phyloP scores from a whole-genome alignment of 768 basidiomycete species.

The Russula brevipes region DNA sequence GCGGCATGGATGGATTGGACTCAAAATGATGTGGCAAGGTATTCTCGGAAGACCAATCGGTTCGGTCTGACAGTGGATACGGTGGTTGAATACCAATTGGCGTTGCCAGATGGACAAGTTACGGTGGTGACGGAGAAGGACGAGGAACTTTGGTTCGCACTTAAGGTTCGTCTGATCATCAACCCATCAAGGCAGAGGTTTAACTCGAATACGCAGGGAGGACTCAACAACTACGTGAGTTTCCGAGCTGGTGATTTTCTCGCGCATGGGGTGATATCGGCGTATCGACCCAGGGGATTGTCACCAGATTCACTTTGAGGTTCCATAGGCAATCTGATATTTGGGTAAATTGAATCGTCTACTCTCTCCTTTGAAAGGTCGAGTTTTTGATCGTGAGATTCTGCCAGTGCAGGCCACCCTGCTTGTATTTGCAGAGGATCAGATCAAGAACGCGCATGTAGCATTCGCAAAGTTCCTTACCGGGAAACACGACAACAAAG shows the following conservation, averaged over 20 bases:
- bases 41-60: constrained; percentile 34
- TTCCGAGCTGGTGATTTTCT: neutral
- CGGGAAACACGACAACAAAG: constrained; percentile 4
- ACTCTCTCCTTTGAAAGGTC: too few species aligned
- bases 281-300: constrained; percentile 16
- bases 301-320: constrained; percentile 17
- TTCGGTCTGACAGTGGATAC: constrained; percentile 36
- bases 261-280: too few species aligned
- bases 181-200: neutral
- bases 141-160: constrained; percentile 21
- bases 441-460: neutral
- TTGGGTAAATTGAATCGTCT: neutral
- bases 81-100: constrained; percentile 29
- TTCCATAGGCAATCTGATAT: constrained; percentile 10
- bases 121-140: constrained; percentile 8
- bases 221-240: constrained; percentile 19
- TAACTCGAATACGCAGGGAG: neutral
- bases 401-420: constrained; percentile 4
- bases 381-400: too few species aligned
- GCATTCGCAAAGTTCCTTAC: neutral
- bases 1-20: neutral
- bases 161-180: neutral
- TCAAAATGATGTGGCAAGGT: constrained; percentile 26
- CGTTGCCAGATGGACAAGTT: constrained; percentile 30
- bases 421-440: constrained; percentile 3